Evolutionary conservation across 192 early-diverging fungal species (phyloP), one percentile per base, ranked within the genome.

Genomic region (Coemansia umbellata): DNA sequence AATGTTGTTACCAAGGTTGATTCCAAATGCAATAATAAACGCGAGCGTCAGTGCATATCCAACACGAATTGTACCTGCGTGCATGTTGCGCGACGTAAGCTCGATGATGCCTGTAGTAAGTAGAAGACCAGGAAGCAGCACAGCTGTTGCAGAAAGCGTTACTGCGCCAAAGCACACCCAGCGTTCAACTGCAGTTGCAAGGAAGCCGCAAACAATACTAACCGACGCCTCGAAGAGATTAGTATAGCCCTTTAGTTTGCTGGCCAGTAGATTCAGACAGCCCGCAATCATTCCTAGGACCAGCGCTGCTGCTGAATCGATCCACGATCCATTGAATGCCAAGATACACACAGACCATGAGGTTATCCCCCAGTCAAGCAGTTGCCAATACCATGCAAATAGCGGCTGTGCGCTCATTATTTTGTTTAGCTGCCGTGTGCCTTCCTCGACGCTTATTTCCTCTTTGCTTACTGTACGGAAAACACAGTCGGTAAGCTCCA

Each of bases 71-170:
- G 85, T 83, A n/a, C 93, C 93, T 13, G 87, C 88, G 22, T 92
- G 80, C 58, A 93, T 79, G 62, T 95, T 93, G 32, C 88, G 81
- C 6, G 90, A 86, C 0, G 87, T 78, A 26, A 95, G 60, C 63
- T 95, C 92, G 64, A 91, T 91, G 41, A 92, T 82, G 10, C 84
- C 66, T 26, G 84, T 78, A 0, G 93, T 95, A 17, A 95, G 60
- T 3, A 81, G 55, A 27, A 92, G 71, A 9, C 93, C 93, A 8
- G 85, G 82, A 2, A 86, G 63, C 19, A 82, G 50, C 31, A 84
- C 65, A 5, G 87, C 79, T 19, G 82, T 78, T 10, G 83, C 81
- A 0, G 84, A 79, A 3, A 87, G 56, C 0, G 80, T 55, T 3
- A 84, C 83, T 0, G 84, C 75, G 17, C 76, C 60, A 50, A 80